These are phyloP conservation scores for Coprinopsis sp. DNA, from an alignment of 768 basidiomycete genomes.

Conservation along the genomic window DNA sequence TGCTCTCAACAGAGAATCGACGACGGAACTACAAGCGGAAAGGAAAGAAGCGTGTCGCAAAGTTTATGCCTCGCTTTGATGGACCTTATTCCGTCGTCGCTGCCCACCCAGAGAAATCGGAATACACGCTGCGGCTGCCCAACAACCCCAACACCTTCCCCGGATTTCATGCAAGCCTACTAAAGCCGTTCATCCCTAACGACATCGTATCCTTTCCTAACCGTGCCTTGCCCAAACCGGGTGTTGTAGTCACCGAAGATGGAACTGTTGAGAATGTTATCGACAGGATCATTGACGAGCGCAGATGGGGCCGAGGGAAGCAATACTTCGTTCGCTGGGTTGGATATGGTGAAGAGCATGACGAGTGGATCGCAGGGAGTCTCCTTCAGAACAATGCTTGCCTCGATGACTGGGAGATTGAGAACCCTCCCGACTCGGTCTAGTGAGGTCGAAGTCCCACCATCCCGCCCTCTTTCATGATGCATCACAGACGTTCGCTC, in stretches of 20 bases:
- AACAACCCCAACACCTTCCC: conserved; percentile 13
- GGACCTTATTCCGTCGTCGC: conserved; percentile 19
- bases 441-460: too few relatives aligned
- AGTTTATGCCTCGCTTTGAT: conserved; percentile 38
- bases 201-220: background rate
- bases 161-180: conserved; percentile 29
- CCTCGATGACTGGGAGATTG: too few relatives aligned
- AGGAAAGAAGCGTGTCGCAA: conserved; percentile 29
- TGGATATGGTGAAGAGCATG: conserved; percentile 24
- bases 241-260: conserved; percentile 5
- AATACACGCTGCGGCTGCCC: conserved; percentile 28
- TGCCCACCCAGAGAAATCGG: conserved; percentile 14
- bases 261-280: conserved; percentile 15
- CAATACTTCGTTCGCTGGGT: conserved; percentile 29
- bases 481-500: too few relatives aligned
- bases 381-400: too few relatives aligned
- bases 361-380: too few relatives aligned
- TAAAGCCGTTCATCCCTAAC: background rate
- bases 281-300: conserved; percentile 25
- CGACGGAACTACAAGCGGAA: conserved; percentile 24
- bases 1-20: conserved; percentile 30
- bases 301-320: conserved; percentile 18
- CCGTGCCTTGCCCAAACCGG: background rate
- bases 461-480: too few relatives aligned
- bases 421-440: too few relatives aligned